These are phyloP conservation scores for Alternaria incomplexa DNA, from an alignment of 2,329 filamentous ascomycete genomes.

Conservation along the genomic window DNA sequence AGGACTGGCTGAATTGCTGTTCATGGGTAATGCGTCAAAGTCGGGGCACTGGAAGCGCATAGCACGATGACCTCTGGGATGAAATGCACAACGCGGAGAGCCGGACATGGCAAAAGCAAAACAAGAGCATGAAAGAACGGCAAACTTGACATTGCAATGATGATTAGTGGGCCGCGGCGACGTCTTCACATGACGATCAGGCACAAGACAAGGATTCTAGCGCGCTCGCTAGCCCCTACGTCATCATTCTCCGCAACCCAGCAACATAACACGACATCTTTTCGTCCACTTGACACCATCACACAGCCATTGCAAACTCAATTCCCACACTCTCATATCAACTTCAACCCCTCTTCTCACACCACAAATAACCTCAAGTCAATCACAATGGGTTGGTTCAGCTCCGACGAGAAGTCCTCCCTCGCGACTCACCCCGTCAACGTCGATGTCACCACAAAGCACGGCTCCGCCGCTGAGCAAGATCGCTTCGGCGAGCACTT, in stretches of 20 bases:
- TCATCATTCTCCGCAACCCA: slow-evolving; percentile 9
- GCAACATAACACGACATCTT: slow-evolving; percentile 8
- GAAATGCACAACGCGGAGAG: background rate
- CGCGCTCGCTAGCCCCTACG: slow-evolving; percentile 9
- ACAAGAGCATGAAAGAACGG: background rate
- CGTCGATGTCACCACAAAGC: slow-evolving; percentile 29
- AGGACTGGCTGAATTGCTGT: background rate
- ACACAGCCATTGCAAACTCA: slow-evolving; percentile 1
- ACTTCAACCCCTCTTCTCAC: background rate
- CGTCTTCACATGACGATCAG: slow-evolving; percentile 6
- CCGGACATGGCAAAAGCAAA: background rate
- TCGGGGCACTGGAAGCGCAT: background rate
- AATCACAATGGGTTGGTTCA: slow-evolving; percentile 35
- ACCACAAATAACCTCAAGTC: background rate
- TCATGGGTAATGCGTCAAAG: background rate
- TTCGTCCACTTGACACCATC: background rate
- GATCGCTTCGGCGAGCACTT: slow-evolving; percentile 42
- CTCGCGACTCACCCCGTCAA: slow-evolving; percentile 26
- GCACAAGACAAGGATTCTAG: slow-evolving; percentile 12
- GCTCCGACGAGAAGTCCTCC: slow-evolving; percentile 29
- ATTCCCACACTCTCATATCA: background rate
- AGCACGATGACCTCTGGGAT: background rate
- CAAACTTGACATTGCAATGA: background rate
- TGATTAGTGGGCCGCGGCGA: background rate
- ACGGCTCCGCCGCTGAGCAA: slow-evolving; percentile 42